Base-by-base conservation (phyloP, 768 basidiomycete species). In the Lyophyllum decastes region DNA sequence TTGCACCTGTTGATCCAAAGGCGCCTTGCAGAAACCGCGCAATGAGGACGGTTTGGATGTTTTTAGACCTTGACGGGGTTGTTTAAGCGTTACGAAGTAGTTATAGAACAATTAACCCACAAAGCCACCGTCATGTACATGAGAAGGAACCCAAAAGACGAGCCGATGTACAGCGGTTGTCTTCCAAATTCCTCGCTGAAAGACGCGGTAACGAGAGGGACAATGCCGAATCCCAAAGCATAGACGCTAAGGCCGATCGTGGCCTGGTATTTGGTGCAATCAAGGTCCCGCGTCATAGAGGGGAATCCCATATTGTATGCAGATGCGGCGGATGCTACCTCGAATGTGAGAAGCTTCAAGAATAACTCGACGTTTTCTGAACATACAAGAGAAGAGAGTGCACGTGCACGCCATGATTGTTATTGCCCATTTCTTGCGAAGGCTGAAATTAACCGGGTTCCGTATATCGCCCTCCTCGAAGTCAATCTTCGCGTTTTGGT, bases 121-220 rank as follows among this genome's bases (percentile, higher is more conserved):
- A 77, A 53, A 33, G 73, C 79, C 25, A 79, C 70, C 67, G 76
- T 76, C 57, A 87, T 60, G 62, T 82, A 86, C 73, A 80, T 82
- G 22, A 79, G 60, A 24, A 78, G 63, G 62, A 86, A 85, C 10
- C 81, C 76, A 25, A 81, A 63, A 11, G 70, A 70, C 1, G 84
- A 85, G 30, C 69, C 73, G 17, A 85, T 65, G 60, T 88, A 89
- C 1, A 90, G 58, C 1, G 82, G 85, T 49, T 81, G 80, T 41
- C 88, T 72, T 12, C 88, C 89, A 55, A 89, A 84, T 64, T 90
- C 89, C 64, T 90, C 89, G 65, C 87, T 88, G 60, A 89, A 81
- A 0, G 88, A 81, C 17, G 88, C 85, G 0, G 87, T 82, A 17
- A 90, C 70, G 3, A 90, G 82, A 0, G 89, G 88, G 16, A 85